These are phyloP conservation scores for Waltergamsia citrina DNA, from an alignment of 2,329 filamentous ascomycete species.

Conservation along the genomic window DNA sequence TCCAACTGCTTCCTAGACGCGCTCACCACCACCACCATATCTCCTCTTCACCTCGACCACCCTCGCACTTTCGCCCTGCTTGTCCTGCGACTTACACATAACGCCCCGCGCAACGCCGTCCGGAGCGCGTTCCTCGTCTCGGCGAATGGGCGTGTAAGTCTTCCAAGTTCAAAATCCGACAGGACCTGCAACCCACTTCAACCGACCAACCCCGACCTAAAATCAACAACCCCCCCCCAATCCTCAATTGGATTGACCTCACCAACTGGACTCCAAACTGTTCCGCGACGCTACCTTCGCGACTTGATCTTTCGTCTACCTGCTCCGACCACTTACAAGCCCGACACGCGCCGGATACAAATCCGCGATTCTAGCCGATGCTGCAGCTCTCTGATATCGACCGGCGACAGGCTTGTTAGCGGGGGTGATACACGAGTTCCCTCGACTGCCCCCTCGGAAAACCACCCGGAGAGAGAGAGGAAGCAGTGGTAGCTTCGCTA, in stretches of 20 bases:
- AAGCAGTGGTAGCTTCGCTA: too few relatives aligned
- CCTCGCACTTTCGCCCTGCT: not conserved
- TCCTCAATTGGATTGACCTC: not conserved
- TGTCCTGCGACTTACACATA: not conserved
- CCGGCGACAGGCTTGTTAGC: not conserved
- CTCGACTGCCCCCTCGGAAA: too few relatives aligned
- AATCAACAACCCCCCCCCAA: not conserved
- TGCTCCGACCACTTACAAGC: not conserved
- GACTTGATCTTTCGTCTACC: not conserved
- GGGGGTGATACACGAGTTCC: too few relatives aligned
- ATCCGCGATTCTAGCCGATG: not conserved
- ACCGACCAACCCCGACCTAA: too few relatives aligned
- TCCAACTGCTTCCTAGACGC: not conserved
- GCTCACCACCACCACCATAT: not conserved
- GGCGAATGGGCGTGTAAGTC: not conserved
- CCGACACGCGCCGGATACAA: too few relatives aligned
- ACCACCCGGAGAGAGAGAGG: too few relatives aligned
- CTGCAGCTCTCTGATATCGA: not conserved
- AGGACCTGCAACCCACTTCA: not conserved
- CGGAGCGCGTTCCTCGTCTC: constrained; percentile 2
- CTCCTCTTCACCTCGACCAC: not conserved
- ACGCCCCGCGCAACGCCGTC: not conserved
- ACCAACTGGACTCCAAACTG: not conserved
- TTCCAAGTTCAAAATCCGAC: too few relatives aligned
- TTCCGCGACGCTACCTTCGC: not conserved